Conservation (phyloP, 2,329 filamentous ascomycete genomes). For the Penicillium sp. region DNA sequence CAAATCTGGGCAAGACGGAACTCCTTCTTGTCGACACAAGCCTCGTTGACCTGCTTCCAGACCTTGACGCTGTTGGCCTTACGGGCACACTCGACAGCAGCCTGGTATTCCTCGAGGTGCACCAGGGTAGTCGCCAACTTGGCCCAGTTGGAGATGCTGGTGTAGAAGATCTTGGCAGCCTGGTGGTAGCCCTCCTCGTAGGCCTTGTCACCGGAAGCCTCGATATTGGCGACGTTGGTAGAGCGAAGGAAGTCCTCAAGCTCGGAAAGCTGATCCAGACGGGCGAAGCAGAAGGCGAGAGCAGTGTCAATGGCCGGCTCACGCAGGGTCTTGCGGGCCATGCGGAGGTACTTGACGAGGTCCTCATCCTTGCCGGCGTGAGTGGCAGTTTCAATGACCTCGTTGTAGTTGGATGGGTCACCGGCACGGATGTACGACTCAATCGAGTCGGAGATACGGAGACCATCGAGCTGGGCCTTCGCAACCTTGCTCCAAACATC, state of each 20-base stretch:
- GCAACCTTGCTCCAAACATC: conserved; percentile 98
- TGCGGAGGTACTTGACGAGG: conserved; percentile 89
- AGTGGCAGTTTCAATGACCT: conserved; percentile 93
- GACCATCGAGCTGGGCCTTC: conserved; percentile 93
- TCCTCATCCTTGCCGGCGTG: conserved; percentile 97
- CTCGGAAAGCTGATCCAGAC: conserved; percentile 84
- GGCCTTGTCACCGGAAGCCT: conserved; percentile 96
- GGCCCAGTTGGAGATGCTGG: conserved; percentile 98
- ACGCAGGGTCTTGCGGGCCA: conserved; percentile 94
- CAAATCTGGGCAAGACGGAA: conserved; percentile 98
- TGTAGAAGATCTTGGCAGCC: conserved; percentile 98
- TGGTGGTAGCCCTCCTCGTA: conserved; percentile 91
- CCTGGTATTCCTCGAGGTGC: conserved; percentile 95
- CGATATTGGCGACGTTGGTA: conserved; percentile 91
- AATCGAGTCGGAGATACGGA: conserved; percentile 86
- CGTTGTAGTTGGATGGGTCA: conserved; percentile 86
- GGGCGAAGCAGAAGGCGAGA: conserved; percentile 87
- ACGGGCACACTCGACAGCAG: conserved; percentile 92
- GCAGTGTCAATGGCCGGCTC: conserved; percentile 92
- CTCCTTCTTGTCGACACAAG: conserved; percentile 95
- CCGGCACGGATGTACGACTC: conserved; percentile 95
- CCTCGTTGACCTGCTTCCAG: conserved; percentile 97
- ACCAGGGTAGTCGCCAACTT: conserved; percentile 97
- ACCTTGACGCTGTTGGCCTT: conserved; percentile 99
- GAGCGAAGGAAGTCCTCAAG: conserved; percentile 92